Evolutionary conservation across 108 stramenopile species (phyloP).

Genomic region (Pseudonitzschia pungens): DNA sequence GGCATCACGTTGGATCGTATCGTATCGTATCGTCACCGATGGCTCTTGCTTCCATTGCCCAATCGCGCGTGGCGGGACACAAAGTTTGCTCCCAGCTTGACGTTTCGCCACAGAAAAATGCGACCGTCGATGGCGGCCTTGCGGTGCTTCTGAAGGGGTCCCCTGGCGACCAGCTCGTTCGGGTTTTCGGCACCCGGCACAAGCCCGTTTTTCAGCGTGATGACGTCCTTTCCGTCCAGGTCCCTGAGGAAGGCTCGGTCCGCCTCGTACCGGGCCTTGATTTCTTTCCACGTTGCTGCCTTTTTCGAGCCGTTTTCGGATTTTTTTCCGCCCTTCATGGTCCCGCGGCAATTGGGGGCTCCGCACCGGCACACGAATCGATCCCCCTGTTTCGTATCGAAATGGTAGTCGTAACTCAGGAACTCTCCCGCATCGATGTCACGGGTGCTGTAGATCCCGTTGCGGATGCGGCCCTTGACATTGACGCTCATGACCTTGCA

Average conservation of each 20-base stretch:
- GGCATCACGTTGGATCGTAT: too few species aligned
- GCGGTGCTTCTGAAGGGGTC: slow-evolving; percentile 46
- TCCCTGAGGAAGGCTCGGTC: slow-evolving; percentile 64
- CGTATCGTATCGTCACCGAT: background rate
- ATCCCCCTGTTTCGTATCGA: slow-evolving; percentile 72
- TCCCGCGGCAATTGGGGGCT: slow-evolving; percentile 73
- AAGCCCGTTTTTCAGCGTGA: slow-evolving; percentile 38
- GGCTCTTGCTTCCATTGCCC: background rate
- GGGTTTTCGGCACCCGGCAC: slow-evolving; percentile 56
- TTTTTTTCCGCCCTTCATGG: slow-evolving; percentile 59
- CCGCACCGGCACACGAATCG: slow-evolving; percentile 76
- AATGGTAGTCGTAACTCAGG: slow-evolving; percentile 91
- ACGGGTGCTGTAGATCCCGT: slow-evolving; percentile 75
- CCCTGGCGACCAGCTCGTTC: slow-evolving; percentile 45
- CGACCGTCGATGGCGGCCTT: slow-evolving; percentile 21
- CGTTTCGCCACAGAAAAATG: slow-evolving; percentile 76
- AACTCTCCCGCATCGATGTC: slow-evolving; percentile 82
- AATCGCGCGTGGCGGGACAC: slow-evolving; percentile 36
- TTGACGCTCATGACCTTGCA: slow-evolving; percentile 82
- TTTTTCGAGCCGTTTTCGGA: slow-evolving; percentile 38
- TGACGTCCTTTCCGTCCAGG: slow-evolving; percentile 25
- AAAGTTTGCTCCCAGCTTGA: slow-evolving; percentile 53
- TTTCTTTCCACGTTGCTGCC: slow-evolving; percentile 44
- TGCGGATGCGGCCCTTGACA: slow-evolving; percentile 80
- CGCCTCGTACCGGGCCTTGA: slow-evolving; percentile 48